A percentile compares a stretch with the other conserved stretches of the same genome.
Evolutionary conservation across 805 yeast species (phyloP).

Genomic region (Candida pseudofarinosa): DNA sequence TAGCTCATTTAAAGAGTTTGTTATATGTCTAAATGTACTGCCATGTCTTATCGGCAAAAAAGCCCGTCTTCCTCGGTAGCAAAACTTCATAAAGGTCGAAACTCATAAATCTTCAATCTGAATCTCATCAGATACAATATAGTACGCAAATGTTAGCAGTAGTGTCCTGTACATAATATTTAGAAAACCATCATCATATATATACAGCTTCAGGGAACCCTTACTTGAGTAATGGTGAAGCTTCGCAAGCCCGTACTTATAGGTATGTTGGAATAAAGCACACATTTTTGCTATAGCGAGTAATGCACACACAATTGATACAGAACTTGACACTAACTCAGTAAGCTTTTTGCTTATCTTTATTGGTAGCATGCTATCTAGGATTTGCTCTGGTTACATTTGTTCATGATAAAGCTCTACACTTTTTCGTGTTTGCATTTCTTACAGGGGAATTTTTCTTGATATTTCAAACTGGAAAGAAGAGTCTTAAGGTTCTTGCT

Average conservation of each 20-base stretch:
- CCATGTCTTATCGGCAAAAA: background rate
- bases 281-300: background rate
- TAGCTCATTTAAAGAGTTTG: background rate
- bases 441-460: conserved; percentile 49
- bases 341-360: conserved; percentile 24
- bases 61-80: background rate
- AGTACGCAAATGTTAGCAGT: no score
- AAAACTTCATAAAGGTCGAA: background rate
- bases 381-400: conserved; percentile 49
- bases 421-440: conserved; percentile 42
- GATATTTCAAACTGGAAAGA: conserved; percentile 32
- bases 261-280: conserved; percentile 12
- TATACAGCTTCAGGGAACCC: no score
- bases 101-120: no score
- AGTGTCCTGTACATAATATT: no score
- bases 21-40: background rate
- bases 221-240: conserved; percentile 13
- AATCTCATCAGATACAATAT: no score
- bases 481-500: conserved; percentile 25
- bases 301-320: background rate
- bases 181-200: no score
- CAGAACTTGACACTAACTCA: conserved; percentile 1
- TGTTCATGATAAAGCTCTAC: conserved; percentile 49
- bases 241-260: conserved; percentile 17
- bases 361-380: conserved; percentile 36